Conservation (phyloP, 2,329 filamentous ascomycete species). For the Reticulascus tulasneorum region DNA sequence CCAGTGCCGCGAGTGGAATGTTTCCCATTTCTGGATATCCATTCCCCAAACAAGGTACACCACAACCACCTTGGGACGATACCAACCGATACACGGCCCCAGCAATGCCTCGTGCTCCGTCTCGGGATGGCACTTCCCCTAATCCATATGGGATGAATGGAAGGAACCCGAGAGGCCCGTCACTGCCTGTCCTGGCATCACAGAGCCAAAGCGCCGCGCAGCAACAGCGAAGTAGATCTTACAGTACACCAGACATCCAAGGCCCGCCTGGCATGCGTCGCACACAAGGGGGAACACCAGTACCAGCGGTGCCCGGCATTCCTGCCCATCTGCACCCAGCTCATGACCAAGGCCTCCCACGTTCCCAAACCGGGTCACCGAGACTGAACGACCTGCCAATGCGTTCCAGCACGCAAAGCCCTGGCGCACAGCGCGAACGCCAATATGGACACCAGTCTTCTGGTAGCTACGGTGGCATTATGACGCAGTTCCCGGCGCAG, state of each 20-base stretch:
- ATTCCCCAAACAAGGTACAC: conserved; percentile 71
- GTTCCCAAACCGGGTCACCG: conserved; percentile 81
- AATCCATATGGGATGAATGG: conserved; percentile 61
- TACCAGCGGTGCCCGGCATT: conserved; percentile 73
- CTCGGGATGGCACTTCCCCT: conserved; percentile 67
- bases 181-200: conserved; percentile 67
- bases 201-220: conserved; percentile 52
- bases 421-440: conserved; percentile 62
- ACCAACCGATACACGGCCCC: conserved; percentile 82
- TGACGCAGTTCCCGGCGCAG: conserved; percentile 54
- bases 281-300: conserved; percentile 45
- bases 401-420: conserved; percentile 67
- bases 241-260: conserved; percentile 93
- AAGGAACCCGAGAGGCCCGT: conserved; percentile 70
- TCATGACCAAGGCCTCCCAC: conserved; percentile 62
- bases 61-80: conserved; percentile 68
- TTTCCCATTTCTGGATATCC: conserved; percentile 56
- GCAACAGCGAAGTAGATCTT: conserved; percentile 77
- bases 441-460: conserved; percentile 38
- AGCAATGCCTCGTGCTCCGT: conserved; percentile 76
- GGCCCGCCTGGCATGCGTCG: conserved; percentile 58
- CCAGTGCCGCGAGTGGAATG: conserved; percentile 71
- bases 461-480: conserved; percentile 46
- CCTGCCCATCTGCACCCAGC: conserved; percentile 63
- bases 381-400: conserved; percentile 61